Conservation (phyloP, 108 stramenopile species). For the Nitzschia putrida region DNA sequence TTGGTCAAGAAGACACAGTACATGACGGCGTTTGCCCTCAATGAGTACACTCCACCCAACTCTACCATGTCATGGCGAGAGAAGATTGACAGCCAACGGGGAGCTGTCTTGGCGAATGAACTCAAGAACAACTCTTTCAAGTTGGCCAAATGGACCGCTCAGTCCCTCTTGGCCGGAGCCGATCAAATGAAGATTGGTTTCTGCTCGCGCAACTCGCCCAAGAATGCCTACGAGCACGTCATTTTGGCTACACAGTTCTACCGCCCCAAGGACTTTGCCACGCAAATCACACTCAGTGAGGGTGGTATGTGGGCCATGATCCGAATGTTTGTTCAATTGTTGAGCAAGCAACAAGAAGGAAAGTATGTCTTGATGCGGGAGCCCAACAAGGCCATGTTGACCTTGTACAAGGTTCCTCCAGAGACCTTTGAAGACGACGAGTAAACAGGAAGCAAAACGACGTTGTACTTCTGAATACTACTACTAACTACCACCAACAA, state of each 20-base stretch:
- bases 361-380: slow-evolving; percentile 98
- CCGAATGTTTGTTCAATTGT: slow-evolving; percentile 90
- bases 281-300: slow-evolving; percentile 91
- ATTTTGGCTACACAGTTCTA: slow-evolving; percentile 95
- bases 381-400: slow-evolving; percentile 93
- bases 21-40: slow-evolving; percentile 97
- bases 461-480: neutral
- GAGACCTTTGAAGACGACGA: slow-evolving; percentile 92
- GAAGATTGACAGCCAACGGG: slow-evolving; percentile 93
- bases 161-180: slow-evolving; percentile 93
- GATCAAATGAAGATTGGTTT: slow-evolving; percentile 98
- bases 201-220: slow-evolving; percentile 78
- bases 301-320: slow-evolving; percentile 98
- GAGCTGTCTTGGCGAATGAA: slow-evolving; percentile 95
- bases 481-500: too few species aligned
- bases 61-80: slow-evolving; percentile 58
- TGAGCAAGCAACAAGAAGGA: slow-evolving; percentile 86
- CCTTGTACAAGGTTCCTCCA: slow-evolving; percentile 91
- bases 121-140: slow-evolving; percentile 98
- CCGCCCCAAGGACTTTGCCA: slow-evolving; percentile 95
- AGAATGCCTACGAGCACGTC: slow-evolving; percentile 89
- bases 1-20: slow-evolving; percentile 72
- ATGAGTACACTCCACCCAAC: slow-evolving; percentile 84
- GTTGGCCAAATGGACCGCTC: slow-evolving; percentile 97
- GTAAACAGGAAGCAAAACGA: too few species aligned